phyloP scores from a whole-genome alignment of 495 filamentous ascomycete genomes.

The Achaetomiella virescens region DNA sequence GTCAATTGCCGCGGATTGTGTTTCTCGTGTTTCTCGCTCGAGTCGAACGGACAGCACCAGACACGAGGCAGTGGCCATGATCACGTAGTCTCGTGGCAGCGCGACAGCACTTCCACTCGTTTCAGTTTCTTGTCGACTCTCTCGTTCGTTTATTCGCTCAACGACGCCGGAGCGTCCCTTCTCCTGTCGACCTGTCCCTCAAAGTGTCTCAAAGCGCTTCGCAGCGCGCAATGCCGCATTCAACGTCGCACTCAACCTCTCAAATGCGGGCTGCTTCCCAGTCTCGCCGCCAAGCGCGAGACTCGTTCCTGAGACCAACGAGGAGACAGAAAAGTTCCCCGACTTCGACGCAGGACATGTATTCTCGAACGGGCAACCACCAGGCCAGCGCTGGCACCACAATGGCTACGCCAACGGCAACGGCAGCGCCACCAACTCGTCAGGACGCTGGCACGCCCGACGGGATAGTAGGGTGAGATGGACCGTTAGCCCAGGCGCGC shows the following conservation, averaged over 20 bases:
- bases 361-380: constrained; percentile 27
- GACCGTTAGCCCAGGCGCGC: constrained; percentile 32
- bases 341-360: constrained; percentile 41
- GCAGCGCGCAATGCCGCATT: constrained; percentile 28
- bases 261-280: constrained; percentile 29
- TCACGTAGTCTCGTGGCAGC: constrained; percentile 5
- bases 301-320: constrained; percentile 29
- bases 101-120: constrained; percentile 8
- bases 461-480: constrained; percentile 46
- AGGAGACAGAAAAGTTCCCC: constrained; percentile 48
- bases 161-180: neutral
- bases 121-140: neutral
- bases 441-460: constrained; percentile 47
- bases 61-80: constrained; percentile 5
- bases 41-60: neutral
- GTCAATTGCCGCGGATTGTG: constrained; percentile 5
- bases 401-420: constrained; percentile 32
- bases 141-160: neutral
- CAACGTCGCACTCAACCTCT: constrained; percentile 23
- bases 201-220: neutral
- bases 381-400: constrained; percentile 29
- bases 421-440: constrained; percentile 20
- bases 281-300: constrained; percentile 25
- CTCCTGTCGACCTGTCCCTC: too few species aligned
- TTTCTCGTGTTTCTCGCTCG: neutral